Evolutionary conservation across 306 rosid genomes (phyloP).

Genomic region (Cucumis cinereus): DNA sequence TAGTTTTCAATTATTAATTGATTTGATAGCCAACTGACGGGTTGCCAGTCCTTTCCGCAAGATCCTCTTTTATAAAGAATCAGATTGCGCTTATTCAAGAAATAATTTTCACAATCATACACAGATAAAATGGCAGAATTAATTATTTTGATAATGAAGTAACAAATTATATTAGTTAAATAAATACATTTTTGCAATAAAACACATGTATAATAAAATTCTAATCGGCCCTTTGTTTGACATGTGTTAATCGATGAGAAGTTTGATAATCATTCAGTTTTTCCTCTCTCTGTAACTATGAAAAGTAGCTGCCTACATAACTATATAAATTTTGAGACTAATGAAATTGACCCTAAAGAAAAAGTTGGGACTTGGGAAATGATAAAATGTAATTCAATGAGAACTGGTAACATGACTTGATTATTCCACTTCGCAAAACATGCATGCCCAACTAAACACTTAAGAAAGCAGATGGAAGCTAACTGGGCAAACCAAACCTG

Average conservation of each 20-base stretch:
- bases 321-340: not conserved
- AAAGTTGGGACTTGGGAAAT: not conserved
- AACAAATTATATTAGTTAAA: not conserved
- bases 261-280: not conserved
- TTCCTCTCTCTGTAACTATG: not conserved
- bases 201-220: not conserved
- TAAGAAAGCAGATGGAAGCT: slow-evolving; percentile 5
- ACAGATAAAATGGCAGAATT: not conserved
- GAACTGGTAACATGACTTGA: not conserved
- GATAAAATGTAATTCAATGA: not conserved
- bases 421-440: not conserved
- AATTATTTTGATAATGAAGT: not conserved
- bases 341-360: not conserved
- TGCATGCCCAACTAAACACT: not conserved
- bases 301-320: not conserved
- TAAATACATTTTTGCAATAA: not conserved
- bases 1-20: not conserved
- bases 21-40: not conserved
- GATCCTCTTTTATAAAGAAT: not conserved
- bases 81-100: not conserved
- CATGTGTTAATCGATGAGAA: not conserved
- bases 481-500: slow-evolving; percentile 38
- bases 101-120: not conserved
- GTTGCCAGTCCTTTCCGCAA: not conserved
- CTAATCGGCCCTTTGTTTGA: not conserved